These are phyloP conservation scores for Pseudomonodictys pantanalensis DNA, from an alignment of 495 filamentous ascomycete species.

Conservation along the genomic window DNA sequence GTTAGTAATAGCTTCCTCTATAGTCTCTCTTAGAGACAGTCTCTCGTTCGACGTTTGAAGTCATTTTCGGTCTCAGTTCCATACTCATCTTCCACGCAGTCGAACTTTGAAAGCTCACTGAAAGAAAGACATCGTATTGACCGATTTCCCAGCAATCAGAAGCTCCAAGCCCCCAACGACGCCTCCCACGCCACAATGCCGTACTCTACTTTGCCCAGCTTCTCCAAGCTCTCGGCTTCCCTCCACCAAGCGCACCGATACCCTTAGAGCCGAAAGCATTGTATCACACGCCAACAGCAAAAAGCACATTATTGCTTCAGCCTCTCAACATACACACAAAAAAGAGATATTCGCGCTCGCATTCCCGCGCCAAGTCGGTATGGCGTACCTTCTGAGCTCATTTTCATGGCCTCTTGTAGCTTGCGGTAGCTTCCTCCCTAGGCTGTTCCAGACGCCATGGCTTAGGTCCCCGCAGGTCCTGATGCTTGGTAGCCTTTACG, in stretches of 20 bases:
- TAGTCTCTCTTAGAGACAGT: not conserved
- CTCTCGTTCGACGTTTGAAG: not conserved
- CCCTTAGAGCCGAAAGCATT: conserved; percentile 15
- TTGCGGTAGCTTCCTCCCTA: too few species aligned
- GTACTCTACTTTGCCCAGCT: conserved; percentile 13
- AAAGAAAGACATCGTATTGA: not conserved
- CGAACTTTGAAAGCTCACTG: not conserved
- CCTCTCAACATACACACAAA: not conserved
- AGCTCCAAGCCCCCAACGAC: conserved; percentile 1
- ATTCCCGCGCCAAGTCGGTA: too few species aligned
- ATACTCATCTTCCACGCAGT: too few species aligned
- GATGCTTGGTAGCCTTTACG: not conserved
- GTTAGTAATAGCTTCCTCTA: not conserved
- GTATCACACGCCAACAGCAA: too few species aligned
- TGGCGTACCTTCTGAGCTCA: too few species aligned
- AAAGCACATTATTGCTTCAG: not conserved
- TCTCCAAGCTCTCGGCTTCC: conserved; percentile 20
- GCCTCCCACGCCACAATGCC: not conserved
- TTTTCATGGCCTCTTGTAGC: too few species aligned
- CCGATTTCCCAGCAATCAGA: not conserved
- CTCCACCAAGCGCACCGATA: not conserved
- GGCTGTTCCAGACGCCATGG: too few species aligned
- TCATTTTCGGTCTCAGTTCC: too few species aligned
- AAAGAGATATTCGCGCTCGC: too few species aligned
- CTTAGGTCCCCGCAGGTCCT: not conserved